Evolutionary conservation across 768 basidiomycete genomes (phyloP).

Genomic region (Candolleomyces eurysporus): DNA sequence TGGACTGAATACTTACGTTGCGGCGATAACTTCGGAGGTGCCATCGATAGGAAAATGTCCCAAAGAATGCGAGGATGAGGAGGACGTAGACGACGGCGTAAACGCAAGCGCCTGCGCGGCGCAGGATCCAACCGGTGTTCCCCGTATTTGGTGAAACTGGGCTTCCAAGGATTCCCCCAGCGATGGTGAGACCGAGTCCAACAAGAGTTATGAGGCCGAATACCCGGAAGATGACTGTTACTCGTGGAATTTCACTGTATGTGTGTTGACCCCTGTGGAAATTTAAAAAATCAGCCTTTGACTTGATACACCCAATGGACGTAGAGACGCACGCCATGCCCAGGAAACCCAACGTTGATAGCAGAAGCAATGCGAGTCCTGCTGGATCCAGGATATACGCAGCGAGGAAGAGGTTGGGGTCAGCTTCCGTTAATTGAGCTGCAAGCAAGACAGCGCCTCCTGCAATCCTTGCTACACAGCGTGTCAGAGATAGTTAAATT

Average conservation of each 20-base stretch:
- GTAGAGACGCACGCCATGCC: slow-evolving; percentile 44
- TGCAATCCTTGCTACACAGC: slow-evolving; percentile 51
- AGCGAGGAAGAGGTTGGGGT: slow-evolving; percentile 47
- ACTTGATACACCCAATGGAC: slow-evolving; percentile 16
- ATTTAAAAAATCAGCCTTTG: background rate
- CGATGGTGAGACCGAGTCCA: slow-evolving; percentile 42
- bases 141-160: slow-evolving; percentile 30
- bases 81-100: slow-evolving; percentile 41
- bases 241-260: slow-evolving; percentile 47
- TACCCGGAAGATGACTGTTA: slow-evolving; percentile 35
- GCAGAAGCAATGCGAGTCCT: slow-evolving; percentile 37
- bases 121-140: slow-evolving; percentile 35
- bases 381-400: slow-evolving; percentile 50
- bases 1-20: slow-evolving; percentile 30
- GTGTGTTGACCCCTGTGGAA: slow-evolving; percentile 45
- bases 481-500: background rate
- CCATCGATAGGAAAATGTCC: slow-evolving; percentile 45
- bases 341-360: slow-evolving; percentile 46
- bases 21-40: slow-evolving; percentile 45
- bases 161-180: slow-evolving; percentile 46
- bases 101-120: slow-evolving; percentile 41
- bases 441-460: slow-evolving; percentile 58
- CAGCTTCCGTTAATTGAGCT: slow-evolving; percentile 39
- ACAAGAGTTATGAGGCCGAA: slow-evolving; percentile 34
- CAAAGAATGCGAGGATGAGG: slow-evolving; percentile 38